Conservation (phyloP, 176 grass and related monocot genomes). For the Avena eriantha region DNA sequence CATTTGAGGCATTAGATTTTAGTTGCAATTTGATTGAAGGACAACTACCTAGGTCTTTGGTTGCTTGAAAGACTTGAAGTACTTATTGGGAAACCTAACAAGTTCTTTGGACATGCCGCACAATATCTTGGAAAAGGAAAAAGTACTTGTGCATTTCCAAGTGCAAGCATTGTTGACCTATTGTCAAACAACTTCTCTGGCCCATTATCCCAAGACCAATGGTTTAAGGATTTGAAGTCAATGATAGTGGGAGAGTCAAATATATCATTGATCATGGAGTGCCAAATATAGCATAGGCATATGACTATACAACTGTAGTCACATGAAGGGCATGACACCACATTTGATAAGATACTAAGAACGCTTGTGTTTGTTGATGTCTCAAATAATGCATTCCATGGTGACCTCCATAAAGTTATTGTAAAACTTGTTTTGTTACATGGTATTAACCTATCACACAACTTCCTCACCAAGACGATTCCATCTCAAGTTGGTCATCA, state of each 20-base stretch:
- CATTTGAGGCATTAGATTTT: slow-evolving; percentile 23
- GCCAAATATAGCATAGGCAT: no score
- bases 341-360: background rate
- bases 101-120: background rate
- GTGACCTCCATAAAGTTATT: slow-evolving; percentile 42
- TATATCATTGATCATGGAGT: no score
- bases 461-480: slow-evolving; percentile 1
- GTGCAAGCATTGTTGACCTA: slow-evolving; percentile 17
- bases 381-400: slow-evolving; percentile 29
- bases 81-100: slow-evolving; percentile 18
- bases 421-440: slow-evolving; percentile 19
- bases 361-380: slow-evolving; percentile 16
- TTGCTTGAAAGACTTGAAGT: background rate
- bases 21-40: slow-evolving; percentile 33
- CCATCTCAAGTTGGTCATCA: slow-evolving; percentile 26
- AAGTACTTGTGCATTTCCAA: background rate
- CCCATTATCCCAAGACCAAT: background rate
- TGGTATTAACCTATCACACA: slow-evolving; percentile 22
- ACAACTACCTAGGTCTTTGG: background rate
- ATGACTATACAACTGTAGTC: background rate
- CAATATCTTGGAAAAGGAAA: background rate
- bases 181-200: slow-evolving; percentile 53
- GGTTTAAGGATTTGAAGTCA: slow-evolving; percentile 20
- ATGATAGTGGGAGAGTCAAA: background rate
- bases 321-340: background rate